These are phyloP conservation scores for Clavispora fructus DNA, from an alignment of 805 yeast species.

Conservation along the genomic window DNA sequence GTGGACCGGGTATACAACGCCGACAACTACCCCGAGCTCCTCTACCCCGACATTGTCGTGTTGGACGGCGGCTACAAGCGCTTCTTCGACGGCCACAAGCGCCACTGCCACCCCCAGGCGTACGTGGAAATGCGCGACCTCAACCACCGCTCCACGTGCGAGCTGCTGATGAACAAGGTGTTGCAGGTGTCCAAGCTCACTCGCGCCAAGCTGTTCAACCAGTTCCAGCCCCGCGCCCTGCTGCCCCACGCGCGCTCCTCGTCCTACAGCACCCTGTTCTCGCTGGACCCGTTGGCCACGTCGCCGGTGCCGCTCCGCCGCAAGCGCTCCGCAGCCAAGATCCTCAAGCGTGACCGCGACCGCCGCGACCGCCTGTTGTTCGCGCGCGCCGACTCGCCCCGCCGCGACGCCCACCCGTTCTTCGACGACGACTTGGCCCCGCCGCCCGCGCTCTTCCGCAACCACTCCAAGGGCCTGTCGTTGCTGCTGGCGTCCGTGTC, in stretches of 20 bases:
- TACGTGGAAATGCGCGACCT: conserved; percentile 77
- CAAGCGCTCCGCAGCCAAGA: conserved; percentile 9
- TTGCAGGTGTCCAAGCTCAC: conserved; percentile 38
- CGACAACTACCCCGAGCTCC: conserved; percentile 71
- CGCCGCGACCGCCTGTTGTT: conserved; percentile 10
- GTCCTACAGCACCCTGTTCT: conserved; percentile 11
- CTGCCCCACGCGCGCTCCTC: conserved; percentile 12
- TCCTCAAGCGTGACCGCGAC: conserved; percentile 7
- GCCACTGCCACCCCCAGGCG: conserved; percentile 65
- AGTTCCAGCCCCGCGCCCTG: conserved; percentile 14
- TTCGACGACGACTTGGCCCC: conserved; percentile 15
- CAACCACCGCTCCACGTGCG: conserved; percentile 36
- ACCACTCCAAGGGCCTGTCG: conserved; percentile 12
- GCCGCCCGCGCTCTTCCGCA: conserved; percentile 14
- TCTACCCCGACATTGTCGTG: conserved; percentile 84
- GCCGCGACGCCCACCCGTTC: conserved; percentile 3
- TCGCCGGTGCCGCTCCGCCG: conserved; percentile 4
- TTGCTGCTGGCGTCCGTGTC: conserved; percentile 21
- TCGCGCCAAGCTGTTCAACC: conserved; percentile 34
- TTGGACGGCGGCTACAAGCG: conserved; percentile 87
- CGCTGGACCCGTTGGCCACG: conserved; percentile 3
- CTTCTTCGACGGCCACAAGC: conserved; percentile 57
- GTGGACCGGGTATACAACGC: conserved; percentile 74
- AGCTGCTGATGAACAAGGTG: conserved; percentile 40
- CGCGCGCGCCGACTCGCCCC: conserved; percentile 4